Evolutionary conservation across 805 yeast genomes (phyloP), one percentile per base, ranked within the genome.

Genomic region (Monosporozyma yasuniensis): DNA sequence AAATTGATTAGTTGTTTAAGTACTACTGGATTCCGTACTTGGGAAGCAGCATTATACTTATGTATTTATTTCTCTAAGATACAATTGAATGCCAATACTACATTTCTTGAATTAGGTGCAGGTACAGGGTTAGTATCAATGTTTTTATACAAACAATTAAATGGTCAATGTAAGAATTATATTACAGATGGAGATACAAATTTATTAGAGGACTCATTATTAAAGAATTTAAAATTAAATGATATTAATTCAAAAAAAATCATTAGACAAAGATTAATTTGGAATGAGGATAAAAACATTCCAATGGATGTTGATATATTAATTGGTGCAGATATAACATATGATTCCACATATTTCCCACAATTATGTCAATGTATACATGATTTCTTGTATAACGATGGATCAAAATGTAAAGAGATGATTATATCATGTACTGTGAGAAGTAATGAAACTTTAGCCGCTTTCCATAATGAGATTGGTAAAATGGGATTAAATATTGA

Each of bases 21-120:
- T 4, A 83, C 95, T 0, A 91, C 97, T 0, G 97, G 97, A 0
- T 67, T 80, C 49, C 71, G 97, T 39, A 91, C 97, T 0, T 90
- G 97, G 98, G 96, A 88, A 61, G 97, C 96, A 2, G 84, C 96
- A 0, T 56, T 86, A 6, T 87, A 72, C 48, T 66, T 91, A 7
- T 69, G 1, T 73, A 80, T 56, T 9, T 54, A 12, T 16, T 53
- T n/a, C 47, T 6, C 10, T 37, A 32, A 4, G 18, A 38, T 22
- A 44, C 21, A 16, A 14, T 19, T 8, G 27, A 14, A n/a, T 22
- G 11, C 8, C 2, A 10, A 19, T 18, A 28, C 18, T 5, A 23
- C 14, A 14, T 49, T 85, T 0, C 61, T 87, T 10, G 98, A 90
- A 58, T 63, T 90, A 22, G 98, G 98, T 0, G 77, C 93, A 10